A percentile compares a stretch with the other conserved stretches of the same genome.
phyloP scores from a whole-genome alignment of 2,329 filamentous ascomycete genomes.

The Fusarium sp. region DNA sequence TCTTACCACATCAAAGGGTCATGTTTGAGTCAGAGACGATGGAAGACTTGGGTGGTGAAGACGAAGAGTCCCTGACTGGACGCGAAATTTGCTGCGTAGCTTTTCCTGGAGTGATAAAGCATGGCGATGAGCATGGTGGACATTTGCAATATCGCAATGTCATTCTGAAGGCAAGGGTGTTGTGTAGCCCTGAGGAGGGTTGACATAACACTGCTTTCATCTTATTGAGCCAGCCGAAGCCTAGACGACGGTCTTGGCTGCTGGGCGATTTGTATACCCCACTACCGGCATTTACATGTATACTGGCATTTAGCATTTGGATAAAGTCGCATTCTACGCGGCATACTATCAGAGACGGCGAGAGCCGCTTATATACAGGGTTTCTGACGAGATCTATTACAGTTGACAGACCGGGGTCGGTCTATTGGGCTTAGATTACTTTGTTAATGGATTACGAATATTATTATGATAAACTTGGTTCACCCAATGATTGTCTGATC shows the following conservation, averaged over 20 bases:
- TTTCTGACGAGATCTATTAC: neutral
- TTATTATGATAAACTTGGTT: neutral
- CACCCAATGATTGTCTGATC: neutral
- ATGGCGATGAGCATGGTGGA: slow-evolving; percentile 72
- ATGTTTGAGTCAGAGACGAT: slow-evolving; percentile 70
- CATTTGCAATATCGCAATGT: slow-evolving; percentile 72
- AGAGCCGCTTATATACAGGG: neutral
- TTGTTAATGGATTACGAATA: slow-evolving; percentile 22
- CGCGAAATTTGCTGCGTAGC: slow-evolving; percentile 71
- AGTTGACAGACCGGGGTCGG: neutral
- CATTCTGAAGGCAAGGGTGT: slow-evolving; percentile 73
- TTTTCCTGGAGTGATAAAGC: slow-evolving; percentile 73
- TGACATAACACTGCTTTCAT: neutral
- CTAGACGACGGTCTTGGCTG: neutral
- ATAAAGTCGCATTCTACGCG: neutral
- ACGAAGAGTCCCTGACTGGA: slow-evolving; percentile 64
- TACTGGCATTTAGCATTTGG: neutral
- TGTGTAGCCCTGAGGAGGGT: slow-evolving; percentile 63
- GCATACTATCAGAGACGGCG: neutral
- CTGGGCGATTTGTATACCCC: neutral
- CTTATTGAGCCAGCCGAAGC: neutral
- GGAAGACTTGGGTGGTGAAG: slow-evolving; percentile 74
- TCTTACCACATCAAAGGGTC: slow-evolving; percentile 64
- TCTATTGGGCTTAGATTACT: neutral
- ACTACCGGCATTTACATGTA: neutral